Evolutionary conservation across 768 basidiomycete species (phyloP).

Genomic region (Sarcomyxa edulis): DNA sequence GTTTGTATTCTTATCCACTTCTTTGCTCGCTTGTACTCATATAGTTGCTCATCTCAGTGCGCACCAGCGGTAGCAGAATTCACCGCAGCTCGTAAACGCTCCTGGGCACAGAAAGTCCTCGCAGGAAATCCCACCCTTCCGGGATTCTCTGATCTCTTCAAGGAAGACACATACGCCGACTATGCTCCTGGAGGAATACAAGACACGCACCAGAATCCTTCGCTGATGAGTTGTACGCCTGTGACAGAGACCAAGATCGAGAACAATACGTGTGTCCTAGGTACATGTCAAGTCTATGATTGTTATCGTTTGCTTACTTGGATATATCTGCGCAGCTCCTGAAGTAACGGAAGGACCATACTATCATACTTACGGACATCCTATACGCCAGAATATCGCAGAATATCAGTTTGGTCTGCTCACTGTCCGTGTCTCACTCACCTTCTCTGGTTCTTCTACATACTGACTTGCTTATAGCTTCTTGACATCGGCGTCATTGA

Average conservation of each 20-base stretch:
- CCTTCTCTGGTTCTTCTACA: neutral
- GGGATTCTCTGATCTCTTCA: constrained; percentile 38
- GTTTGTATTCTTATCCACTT: constrained; percentile 22
- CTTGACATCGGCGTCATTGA: constrained; percentile 56
- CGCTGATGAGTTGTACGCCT: constrained; percentile 38
- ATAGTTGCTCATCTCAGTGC: constrained; percentile 32
- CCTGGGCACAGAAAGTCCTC: constrained; percentile 40
- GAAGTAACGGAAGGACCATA: constrained; percentile 53
- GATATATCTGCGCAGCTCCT: constrained; percentile 26
- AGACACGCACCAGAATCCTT: constrained; percentile 20
- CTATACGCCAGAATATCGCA: constrained; percentile 49
- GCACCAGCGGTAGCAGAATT: constrained; percentile 48
- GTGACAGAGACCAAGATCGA: constrained; percentile 43
- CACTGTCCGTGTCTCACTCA: constrained; percentile 25
- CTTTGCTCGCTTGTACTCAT: neutral
- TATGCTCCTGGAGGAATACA: constrained; percentile 14
- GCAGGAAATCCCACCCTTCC: constrained; percentile 32
- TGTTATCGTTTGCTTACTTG: neutral
- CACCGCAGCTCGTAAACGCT: constrained; percentile 42
- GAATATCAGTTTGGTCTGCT: constrained; percentile 47
- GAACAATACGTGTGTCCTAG: constrained; percentile 50
- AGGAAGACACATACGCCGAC: constrained; percentile 29
- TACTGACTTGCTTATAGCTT: constrained; percentile 22
- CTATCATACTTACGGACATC: constrained; percentile 44
- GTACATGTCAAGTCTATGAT: constrained; percentile 9